A percentile compares a stretch with the other conserved stretches of the same genome.
Conservation (phyloP, 2,329 filamentous ascomycete species). For the Sporothrix humicola region DNA sequence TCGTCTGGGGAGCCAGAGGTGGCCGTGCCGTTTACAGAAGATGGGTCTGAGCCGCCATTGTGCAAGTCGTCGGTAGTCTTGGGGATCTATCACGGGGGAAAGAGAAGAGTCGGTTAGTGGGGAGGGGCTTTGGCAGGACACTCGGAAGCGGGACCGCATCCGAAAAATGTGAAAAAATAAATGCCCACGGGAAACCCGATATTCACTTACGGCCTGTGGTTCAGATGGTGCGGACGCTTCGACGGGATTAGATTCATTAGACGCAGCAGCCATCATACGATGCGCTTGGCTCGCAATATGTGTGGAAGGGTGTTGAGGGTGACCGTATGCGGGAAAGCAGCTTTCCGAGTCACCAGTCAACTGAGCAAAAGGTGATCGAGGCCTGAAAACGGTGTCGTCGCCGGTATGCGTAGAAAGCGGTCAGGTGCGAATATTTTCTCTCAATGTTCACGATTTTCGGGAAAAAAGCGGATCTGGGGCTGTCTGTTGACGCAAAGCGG, state of each 20-base stretch:
- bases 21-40: conserved; percentile 56
- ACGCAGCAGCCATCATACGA: conserved; percentile 71
- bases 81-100: conserved; percentile 46
- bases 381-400: conserved; percentile 32
- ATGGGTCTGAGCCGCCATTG: conserved; percentile 54
- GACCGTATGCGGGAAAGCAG: conserved; percentile 34
- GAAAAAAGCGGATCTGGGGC: conserved; percentile 10
- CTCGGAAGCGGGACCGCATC: conserved; percentile 21
- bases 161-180: conserved; percentile 11
- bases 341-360: conserved; percentile 35
- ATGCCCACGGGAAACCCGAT: conserved; percentile 18
- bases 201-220: conserved; percentile 52
- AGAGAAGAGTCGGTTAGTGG: conserved; percentile 6
- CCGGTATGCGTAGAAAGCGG: conserved; percentile 18
- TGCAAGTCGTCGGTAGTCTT: conserved; percentile 50
- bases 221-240: conserved; percentile 59
- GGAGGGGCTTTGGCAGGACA: conserved; percentile 1
- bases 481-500: conserved; percentile 10
- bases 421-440: conserved; percentile 21
- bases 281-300: conserved; percentile 48
- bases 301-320: conserved; percentile 26
- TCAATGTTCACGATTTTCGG: conserved; percentile 22
- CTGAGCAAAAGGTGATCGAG: background rate
- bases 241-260: conserved; percentile 59
- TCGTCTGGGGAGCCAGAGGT: conserved; percentile 52